These are phyloP conservation scores for Bipolaris gigantea DNA, from an alignment of 2,329 filamentous ascomycete genomes.

Conservation along the genomic window DNA sequence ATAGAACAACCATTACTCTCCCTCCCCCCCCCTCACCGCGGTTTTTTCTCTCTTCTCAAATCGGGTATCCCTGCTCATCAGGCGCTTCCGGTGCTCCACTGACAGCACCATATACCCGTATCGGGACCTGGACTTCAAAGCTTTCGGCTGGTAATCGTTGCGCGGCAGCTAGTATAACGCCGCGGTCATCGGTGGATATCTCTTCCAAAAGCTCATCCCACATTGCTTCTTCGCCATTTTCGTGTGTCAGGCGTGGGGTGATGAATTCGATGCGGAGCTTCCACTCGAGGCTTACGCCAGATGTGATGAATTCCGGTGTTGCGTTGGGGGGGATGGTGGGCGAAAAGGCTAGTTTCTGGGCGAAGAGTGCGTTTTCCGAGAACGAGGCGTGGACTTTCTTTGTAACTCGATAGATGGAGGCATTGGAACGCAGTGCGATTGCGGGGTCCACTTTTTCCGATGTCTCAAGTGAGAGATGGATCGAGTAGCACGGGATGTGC, in stretches of 20 bases:
- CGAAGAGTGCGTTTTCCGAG: conserved; percentile 81
- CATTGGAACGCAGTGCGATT: conserved; percentile 80
- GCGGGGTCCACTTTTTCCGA: conserved; percentile 78
- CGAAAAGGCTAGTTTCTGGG: conserved; percentile 75
- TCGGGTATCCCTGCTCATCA: conserved; percentile 38
- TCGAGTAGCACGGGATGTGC: conserved; percentile 79
- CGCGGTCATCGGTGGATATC: conserved; percentile 76
- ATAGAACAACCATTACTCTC: too few relatives aligned
- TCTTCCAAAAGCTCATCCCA: conserved; percentile 68
- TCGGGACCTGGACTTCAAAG: conserved; percentile 84
- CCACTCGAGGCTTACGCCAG: conserved; percentile 85
- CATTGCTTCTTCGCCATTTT: conserved; percentile 33
- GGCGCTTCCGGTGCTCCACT: conserved; percentile 44
- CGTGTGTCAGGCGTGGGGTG: conserved; percentile 61
- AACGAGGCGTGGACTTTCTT: conserved; percentile 76
- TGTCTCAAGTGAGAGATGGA: conserved; percentile 83
- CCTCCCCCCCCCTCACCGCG: too few relatives aligned
- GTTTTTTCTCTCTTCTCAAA: conserved; percentile 22
- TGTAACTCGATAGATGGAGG: conserved; percentile 84
- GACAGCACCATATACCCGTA: conserved; percentile 72
- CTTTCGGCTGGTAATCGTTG: conserved; percentile 82
- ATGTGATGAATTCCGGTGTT: conserved; percentile 91
- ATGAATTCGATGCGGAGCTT: conserved; percentile 90
- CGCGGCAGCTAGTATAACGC: conserved; percentile 73
- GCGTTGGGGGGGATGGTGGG: conserved; percentile 81